Evolutionary conservation across 768 basidiomycete genomes (phyloP).

Genomic region (Exidia glandulosa): DNA sequence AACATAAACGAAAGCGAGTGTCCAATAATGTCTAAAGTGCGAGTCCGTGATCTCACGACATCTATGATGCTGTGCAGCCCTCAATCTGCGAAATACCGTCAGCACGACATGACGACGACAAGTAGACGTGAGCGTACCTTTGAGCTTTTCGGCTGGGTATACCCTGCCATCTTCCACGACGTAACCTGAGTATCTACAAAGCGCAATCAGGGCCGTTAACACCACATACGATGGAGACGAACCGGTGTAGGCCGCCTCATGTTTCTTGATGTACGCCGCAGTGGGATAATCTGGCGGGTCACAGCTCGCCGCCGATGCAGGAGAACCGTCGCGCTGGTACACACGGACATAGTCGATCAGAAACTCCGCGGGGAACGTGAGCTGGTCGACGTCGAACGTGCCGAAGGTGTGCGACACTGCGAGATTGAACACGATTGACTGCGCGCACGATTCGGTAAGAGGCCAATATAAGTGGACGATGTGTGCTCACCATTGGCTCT

Average conservation of each 20-base stretch:
- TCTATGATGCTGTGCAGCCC: no score
- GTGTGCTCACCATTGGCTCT: constrained; percentile 65
- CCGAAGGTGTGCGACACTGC: constrained; percentile 81
- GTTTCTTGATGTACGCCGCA: constrained; percentile 60
- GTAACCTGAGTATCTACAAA: constrained; percentile 16
- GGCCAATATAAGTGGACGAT: constrained; percentile 30
- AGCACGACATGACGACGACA: no score
- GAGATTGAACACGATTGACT: constrained; percentile 80
- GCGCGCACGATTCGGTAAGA: constrained; percentile 1
- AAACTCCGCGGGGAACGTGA: constrained; percentile 69
- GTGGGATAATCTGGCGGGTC: constrained; percentile 75
- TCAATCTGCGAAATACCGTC: no score
- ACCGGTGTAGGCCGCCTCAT: constrained; percentile 42
- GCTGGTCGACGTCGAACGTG: constrained; percentile 52
- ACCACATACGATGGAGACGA: neutral
- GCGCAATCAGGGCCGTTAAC: neutral
- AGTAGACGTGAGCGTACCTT: no score
- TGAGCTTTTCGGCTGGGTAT: constrained; percentile 21
- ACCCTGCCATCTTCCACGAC: constrained; percentile 21
- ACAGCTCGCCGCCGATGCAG: constrained; percentile 69
- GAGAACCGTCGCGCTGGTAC: constrained; percentile 60
- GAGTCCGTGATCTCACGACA: no score
- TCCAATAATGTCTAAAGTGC: no score
- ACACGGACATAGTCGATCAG: constrained; percentile 81
- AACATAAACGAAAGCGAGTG: no score